phyloP scores from a whole-genome alignment of 495 filamentous ascomycete species.

The Aspergillus conjunctus region DNA sequence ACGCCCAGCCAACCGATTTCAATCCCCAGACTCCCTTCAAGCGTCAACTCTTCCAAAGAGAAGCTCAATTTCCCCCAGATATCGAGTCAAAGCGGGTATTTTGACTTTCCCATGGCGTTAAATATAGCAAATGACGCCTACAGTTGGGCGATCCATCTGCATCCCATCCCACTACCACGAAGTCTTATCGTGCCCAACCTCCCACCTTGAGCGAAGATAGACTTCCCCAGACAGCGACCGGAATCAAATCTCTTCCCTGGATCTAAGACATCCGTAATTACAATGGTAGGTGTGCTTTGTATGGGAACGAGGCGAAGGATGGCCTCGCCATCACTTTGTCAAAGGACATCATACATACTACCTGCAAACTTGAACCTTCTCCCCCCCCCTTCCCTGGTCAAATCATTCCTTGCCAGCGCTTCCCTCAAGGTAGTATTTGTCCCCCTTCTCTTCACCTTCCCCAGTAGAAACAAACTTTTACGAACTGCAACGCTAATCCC shows the following conservation, averaged over 20 bases:
- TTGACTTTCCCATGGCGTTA: neutral
- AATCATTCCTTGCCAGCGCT: neutral
- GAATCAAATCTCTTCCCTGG: neutral
- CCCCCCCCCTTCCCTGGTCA: neutral
- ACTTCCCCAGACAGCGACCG: neutral
- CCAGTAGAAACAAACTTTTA: neutral
- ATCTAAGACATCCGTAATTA: neutral
- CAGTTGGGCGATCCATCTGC: neutral
- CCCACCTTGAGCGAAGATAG: neutral
- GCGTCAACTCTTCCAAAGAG: neutral
- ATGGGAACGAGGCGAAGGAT: neutral
- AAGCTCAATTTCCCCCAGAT: constrained; percentile 3
- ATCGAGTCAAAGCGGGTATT: neutral
- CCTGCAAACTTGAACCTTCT: neutral
- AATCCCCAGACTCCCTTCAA: neutral
- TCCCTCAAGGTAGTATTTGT: neutral
- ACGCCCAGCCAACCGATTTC: constrained; percentile 2
- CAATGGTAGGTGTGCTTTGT: neutral
- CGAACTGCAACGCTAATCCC: neutral
- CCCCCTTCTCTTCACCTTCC: neutral
- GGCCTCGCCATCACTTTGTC: neutral
- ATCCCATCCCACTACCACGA: neutral
- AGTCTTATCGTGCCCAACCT: constrained; percentile 1
- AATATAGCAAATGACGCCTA: constrained; percentile 3
- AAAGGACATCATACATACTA: neutral